Percentiles rank a stretch among this genome's conserved stretches.
phyloP scores from a whole-genome alignment of 2,329 filamentous ascomycete genomes.

The Aquanectria penicillioides region DNA sequence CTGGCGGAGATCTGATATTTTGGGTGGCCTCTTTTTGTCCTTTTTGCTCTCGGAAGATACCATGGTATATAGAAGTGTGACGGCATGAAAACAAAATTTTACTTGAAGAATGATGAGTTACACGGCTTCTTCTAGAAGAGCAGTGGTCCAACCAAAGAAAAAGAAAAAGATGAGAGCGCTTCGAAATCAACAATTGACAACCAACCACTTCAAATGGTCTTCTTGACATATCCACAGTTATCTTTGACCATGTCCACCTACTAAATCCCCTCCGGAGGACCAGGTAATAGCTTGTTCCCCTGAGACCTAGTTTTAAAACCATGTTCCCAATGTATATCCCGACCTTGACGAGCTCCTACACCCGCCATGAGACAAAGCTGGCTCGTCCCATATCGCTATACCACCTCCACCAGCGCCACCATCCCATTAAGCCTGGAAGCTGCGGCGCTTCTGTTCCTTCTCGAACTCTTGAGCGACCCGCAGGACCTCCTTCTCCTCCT shows the following conservation, averaged over 20 bases:
- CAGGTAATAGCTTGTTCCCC: neutral
- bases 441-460: conserved; percentile 56
- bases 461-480: conserved; percentile 70
- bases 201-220: conserved; percentile 4
- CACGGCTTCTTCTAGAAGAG: conserved; percentile 7
- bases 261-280: conserved; percentile 6
- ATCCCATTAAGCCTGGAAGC: conserved; percentile 34
- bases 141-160: neutral
- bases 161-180: conserved; percentile 17
- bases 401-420: neutral
- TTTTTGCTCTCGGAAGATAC: conserved; percentile 15
- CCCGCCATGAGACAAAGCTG: neutral
- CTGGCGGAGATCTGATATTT: neutral
- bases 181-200: conserved; percentile 11
- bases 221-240: conserved; percentile 12
- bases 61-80: conserved; percentile 9
- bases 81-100: conserved; percentile 4
- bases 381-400: neutral
- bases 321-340: conserved; percentile 10
- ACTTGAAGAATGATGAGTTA: conserved; percentile 1
- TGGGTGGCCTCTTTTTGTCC: neutral
- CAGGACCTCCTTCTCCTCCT: conserved; percentile 82
- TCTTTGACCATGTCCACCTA: conserved; percentile 9
- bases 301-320: conserved; percentile 8
- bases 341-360: neutral